These are phyloP conservation scores for Brassica napus DNA, from an alignment of 345 rosid species.

Conservation along the genomic window Da-Ae NC_063438.1:2282501-2283000, in stretches of 20 bases:
- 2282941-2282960: conserved; percentile 21
- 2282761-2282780: conserved; percentile 45
- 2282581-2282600: conserved; percentile 96
- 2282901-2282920: not conserved
- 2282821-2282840: conserved; percentile 90
- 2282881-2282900: conserved; percentile 93
- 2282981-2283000: conserved; percentile 87
- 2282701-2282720: conserved; percentile 56
- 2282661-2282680: conserved; percentile 93
- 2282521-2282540: conserved; percentile 83
- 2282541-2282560: conserved; percentile 98
- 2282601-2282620: conserved; percentile 86
- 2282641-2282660: conserved; percentile 82
- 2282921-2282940: not conserved
- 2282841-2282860: conserved; percentile 71
- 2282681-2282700: conserved; percentile 77
- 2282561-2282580: conserved; percentile 94
- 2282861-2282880: conserved; percentile 95
- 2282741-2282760: too few species aligned
- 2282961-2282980: conserved; percentile 24
- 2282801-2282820: conserved; percentile 97
- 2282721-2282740: too few species aligned
- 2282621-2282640: conserved; percentile 86
- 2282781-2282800: conserved; percentile 81
- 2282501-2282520: not conserved